These are phyloP conservation scores for Psilocybe tampanensis DNA, from an alignment of 768 basidiomycete species.

Conservation along the genomic window DNA sequence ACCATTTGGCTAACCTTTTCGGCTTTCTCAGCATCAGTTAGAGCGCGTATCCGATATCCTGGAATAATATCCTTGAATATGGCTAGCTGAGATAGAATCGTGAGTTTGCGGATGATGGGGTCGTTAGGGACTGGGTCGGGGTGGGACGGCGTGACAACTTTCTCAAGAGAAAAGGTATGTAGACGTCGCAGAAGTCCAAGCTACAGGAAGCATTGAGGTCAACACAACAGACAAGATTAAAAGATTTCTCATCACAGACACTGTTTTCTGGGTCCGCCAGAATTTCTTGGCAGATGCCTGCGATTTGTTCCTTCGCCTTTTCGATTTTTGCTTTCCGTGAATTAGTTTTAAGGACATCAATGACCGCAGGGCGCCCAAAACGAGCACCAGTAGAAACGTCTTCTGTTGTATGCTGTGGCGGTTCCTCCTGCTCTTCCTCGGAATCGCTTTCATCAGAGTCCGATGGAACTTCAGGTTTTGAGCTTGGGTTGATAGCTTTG, in stretches of 20 bases:
- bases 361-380: slow-evolving; percentile 82
- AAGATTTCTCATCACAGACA: slow-evolving; percentile 49
- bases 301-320: slow-evolving; percentile 92
- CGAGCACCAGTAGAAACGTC: slow-evolving; percentile 84
- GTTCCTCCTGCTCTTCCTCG: slow-evolving; percentile 25
- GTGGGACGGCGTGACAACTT: slow-evolving; percentile 69
- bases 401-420: slow-evolving; percentile 44
- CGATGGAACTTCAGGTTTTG: slow-evolving; percentile 22
- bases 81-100: slow-evolving; percentile 87
- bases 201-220: slow-evolving; percentile 38
- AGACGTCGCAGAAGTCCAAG: slow-evolving; percentile 87
- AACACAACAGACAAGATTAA: slow-evolving; percentile 2
- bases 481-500: slow-evolving; percentile 25
- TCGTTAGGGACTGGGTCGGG: slow-evolving; percentile 79
- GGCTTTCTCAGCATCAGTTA: slow-evolving; percentile 88
- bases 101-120: slow-evolving; percentile 79
- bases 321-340: slow-evolving; percentile 70
- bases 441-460: slow-evolving; percentile 34
- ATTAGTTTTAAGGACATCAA: slow-evolving; percentile 66
- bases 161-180: slow-evolving; percentile 83
- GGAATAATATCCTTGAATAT: slow-evolving; percentile 97
- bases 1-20: slow-evolving; percentile 97
- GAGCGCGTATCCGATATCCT: slow-evolving; percentile 89
- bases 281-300: slow-evolving; percentile 90
- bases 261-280: slow-evolving; percentile 94